Evolutionary conservation across 176 grass and related monocot species (phyloP).

Genomic region (Musa beccarii): DNA sequence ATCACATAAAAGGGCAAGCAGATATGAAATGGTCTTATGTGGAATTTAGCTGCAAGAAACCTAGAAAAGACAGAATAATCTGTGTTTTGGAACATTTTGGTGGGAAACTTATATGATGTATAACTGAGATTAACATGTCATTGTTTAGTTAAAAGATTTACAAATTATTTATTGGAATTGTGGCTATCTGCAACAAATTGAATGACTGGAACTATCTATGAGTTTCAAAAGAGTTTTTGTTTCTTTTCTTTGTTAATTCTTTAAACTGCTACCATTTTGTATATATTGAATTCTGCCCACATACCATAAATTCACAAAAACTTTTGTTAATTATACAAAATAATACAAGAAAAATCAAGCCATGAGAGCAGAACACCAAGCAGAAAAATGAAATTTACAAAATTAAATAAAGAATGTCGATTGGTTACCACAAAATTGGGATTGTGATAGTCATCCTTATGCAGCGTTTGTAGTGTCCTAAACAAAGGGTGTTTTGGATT

Average conservation of each 20-base stretch:
- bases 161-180: too few species aligned
- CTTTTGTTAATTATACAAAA: neutral
- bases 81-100: neutral
- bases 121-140: too few species aligned
- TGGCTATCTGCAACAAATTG: too few species aligned
- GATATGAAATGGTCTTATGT: neutral
- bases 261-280: neutral
- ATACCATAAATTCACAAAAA: neutral
- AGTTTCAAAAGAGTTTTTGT: neutral
- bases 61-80: neutral
- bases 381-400: slow-evolving; percentile 4
- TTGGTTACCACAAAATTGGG: slow-evolving; percentile 70
- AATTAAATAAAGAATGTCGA: slow-evolving; percentile 9
- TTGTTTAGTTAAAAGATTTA: too few species aligned
- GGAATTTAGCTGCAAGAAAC: neutral
- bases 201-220: neutral
- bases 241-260: neutral
- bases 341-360: neutral
- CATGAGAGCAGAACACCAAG: neutral
- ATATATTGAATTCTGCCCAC: neutral
- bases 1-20: neutral
- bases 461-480: slow-evolving; percentile 59
- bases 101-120: neutral
- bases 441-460: slow-evolving; percentile 96
- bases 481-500: slow-evolving; percentile 77